Base-by-base conservation (phyloP, 495 filamentous ascomycete genomes). In the Aspergillus nidulans region DNA sequence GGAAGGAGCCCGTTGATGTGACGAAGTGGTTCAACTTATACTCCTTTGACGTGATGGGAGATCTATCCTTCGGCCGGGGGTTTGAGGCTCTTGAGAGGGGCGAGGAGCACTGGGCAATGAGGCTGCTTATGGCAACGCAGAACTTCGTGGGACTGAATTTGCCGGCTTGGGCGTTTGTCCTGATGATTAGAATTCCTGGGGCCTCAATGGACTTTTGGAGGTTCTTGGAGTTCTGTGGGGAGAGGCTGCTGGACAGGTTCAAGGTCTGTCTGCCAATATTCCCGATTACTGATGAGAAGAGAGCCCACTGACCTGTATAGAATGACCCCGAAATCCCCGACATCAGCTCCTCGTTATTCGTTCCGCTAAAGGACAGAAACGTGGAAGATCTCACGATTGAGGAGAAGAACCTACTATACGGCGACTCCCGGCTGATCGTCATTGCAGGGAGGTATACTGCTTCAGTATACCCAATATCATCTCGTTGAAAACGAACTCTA, bases 21-120 rank as follows among this genome's bases (percentile, higher is more conserved):
- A 64, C 66, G 2, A 58, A 73, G 21, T 78, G 71, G 72, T 71
- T 79, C 50, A 68, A 70, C 42, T 71, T 66, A 52, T 79, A 73
- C 51, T 65, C 66, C 39, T 81, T 80, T 45, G 78, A 81, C 52
- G 64, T 79, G 12, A 77, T 81, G 69, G 76, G 75, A 2, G 76
- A 79, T 48, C 55, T 80, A 3, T 72, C 74, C 1, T 81, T 80
- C 56, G 74, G 69, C 3, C 62, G 65, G 30, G 69, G 68, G 1
- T 79, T 78, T 56, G 65, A 64, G 38, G 75, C 74, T 69, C 58
- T 80, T 0, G 56, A 67, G 43, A 55, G 62, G 24, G 55, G 64
- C 20, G 50, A 67, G 41, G 62, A 66, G 45, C 75, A 72, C 55
- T 68, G 60, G 34, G 63, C 60, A 1, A 56, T 76, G 12, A 40